Evolutionary conservation across 2,329 filamentous ascomycete genomes (phyloP), one percentile per base, ranked within the genome.

Genomic region (Fusarium mangiferae): DNA sequence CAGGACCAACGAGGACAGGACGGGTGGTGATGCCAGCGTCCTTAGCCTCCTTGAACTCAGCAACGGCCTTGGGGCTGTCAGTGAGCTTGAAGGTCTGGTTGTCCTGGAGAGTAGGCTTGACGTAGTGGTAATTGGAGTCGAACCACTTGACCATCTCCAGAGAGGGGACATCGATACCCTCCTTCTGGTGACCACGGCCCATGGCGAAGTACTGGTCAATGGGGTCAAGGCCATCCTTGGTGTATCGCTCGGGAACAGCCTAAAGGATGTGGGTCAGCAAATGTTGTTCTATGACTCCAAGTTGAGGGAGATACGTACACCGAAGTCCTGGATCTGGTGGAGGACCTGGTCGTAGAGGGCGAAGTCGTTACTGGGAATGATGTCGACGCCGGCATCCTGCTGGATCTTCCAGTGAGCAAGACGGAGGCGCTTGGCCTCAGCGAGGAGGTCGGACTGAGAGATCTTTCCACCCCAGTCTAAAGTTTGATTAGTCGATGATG

Each of bases 81-180:
- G 89, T 86, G 74, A 99, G 94, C 87, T 93, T 95, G 92, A 99
- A 99, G 82, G 90, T 92, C 91, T 99, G 96, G 90, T 94, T 93
- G 88, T 98, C 92, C 87, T 98, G 95, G 78, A 99, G 91, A 74
- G 96, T 98, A 76, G 96, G 96, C 92, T 98, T 98, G 88, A 98
- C 96, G 86, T 99, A 99, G 91, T 98, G 96, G 92, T 99, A 99
- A 93, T 99, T 99, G 77, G 95, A 98, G 90, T 99, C 96, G 84
- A 99, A 99, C 96, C 96, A 99, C 90, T 99, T 99, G 81, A 99
- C 96, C 96, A 99, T 99, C 90, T 99, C 96, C 86, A 98, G 88
- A 82, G 90, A 90, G 79, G 96, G 94, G 77, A 98, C 96, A 85
- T 99, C 96, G 80, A 98, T 90, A 85, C 94, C 91, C 82, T 92